These are phyloP conservation scores for Suillus paluster DNA, from an alignment of 768 basidiomycete species.

Conservation along the genomic window DNA sequence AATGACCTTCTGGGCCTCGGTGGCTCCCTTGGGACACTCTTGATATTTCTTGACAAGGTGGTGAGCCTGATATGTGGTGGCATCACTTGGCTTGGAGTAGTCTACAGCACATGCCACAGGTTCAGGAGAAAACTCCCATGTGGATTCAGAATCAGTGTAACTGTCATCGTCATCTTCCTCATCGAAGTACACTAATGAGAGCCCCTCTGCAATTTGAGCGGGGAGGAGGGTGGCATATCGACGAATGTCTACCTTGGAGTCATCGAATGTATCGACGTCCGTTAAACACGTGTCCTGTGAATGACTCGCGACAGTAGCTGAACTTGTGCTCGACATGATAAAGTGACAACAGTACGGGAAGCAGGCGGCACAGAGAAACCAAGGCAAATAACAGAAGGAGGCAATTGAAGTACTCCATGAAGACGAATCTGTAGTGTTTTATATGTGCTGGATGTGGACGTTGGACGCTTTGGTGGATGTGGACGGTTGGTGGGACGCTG, in stretches of 20 bases:
- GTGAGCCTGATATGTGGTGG: not conserved
- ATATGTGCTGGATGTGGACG: not conserved
- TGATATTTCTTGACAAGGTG: slow-evolving; percentile 11
- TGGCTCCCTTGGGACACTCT: slow-evolving; percentile 11
- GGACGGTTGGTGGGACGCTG: not conserved
- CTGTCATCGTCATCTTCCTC: slow-evolving; percentile 7
- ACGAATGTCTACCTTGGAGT: slow-evolving; percentile 25
- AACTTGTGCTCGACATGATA: not conserved
- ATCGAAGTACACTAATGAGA: slow-evolving; percentile 14
- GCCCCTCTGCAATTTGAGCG: slow-evolving; percentile 10
- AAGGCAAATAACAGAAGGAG: not conserved
- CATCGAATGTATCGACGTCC: not conserved
- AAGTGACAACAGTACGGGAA: not conserved
- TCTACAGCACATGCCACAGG: not conserved
- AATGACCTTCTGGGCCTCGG: slow-evolving; percentile 26
- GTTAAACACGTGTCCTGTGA: not conserved
- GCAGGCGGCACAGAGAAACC: too few species aligned
- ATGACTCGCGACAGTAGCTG: not conserved
- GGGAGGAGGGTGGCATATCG: slow-evolving; percentile 31
- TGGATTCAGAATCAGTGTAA: slow-evolving; percentile 12
- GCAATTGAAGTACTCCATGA: not conserved
- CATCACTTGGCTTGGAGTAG: not conserved
- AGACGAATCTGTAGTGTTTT: not conserved
- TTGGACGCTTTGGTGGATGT: slow-evolving; percentile 8
- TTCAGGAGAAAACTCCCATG: slow-evolving; percentile 16